phyloP scores from a whole-genome alignment of 1,139 yeast species.

The Arxiozyma heterogenica region DNA sequence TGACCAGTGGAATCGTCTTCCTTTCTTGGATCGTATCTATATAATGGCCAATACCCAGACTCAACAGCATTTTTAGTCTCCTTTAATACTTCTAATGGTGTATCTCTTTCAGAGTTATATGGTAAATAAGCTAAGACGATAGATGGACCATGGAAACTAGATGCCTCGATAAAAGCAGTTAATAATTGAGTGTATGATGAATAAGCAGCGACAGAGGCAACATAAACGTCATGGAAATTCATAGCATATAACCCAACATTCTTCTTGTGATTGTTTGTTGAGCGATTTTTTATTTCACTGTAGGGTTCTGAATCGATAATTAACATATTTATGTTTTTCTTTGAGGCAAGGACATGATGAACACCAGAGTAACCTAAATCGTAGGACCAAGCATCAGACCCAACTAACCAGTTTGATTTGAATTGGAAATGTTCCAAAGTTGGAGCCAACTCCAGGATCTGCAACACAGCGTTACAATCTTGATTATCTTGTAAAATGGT shows the following conservation, averaged over 20 bases:
- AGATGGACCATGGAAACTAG: constrained; percentile 81
- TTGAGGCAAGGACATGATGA: constrained; percentile 71
- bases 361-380: constrained; percentile 90
- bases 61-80: constrained; percentile 89
- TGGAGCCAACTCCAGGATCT: constrained; percentile 40
- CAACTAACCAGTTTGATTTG: constrained; percentile 72
- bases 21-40: constrained; percentile 65
- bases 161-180: constrained; percentile 84
- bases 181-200: constrained; percentile 88
- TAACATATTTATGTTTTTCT: constrained; percentile 72
- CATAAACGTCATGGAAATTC: constrained; percentile 86
- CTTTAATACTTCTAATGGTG: constrained; percentile 65
- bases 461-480: constrained; percentile 34
- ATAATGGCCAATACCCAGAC: constrained; percentile 92
- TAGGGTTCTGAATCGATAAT: constrained; percentile 90
- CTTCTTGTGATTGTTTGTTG: constrained; percentile 51
- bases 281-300: constrained; percentile 22
- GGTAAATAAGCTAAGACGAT: constrained; percentile 87
- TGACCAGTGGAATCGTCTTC: constrained; percentile 35
- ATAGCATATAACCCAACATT: constrained; percentile 92
- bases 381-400: constrained; percentile 93
- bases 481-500: constrained; percentile 31
- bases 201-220: constrained; percentile 90
- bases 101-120: constrained; percentile 53
- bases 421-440: constrained; percentile 39